Evolutionary conservation across 2,329 filamentous ascomycete species (phyloP), one percentile per base, ranked within the genome.

Genomic region (Hymenoscyphus scutula): DNA sequence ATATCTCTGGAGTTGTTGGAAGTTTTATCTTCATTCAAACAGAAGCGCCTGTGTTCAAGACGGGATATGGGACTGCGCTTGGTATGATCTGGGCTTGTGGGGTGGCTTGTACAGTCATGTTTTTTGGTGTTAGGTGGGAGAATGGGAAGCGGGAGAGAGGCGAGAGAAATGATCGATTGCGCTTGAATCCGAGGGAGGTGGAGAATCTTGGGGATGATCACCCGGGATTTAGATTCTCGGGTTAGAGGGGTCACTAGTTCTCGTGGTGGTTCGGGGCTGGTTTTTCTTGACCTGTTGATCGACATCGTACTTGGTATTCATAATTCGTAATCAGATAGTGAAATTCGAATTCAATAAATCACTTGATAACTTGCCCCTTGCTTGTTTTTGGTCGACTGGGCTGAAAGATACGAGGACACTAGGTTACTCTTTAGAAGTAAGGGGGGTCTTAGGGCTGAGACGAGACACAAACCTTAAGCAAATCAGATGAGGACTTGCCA

Each of bases 21-120:
- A 71, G 68, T 29, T 77, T 77, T 62, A 76, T 79, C 58, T 79
- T 77, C 62, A 63, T 77, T 6, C 67, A 69, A 8, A 69, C 61
- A n/a, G 69, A 76, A 55, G 73, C 67, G 1, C 77, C 77, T 0
- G 64, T 56, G 13, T 79, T 77, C 64, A 71, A 67, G 0, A 73
- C 76, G 0, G 77, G 77, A 1, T 78, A 76, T 56, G 74, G 76
- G 0, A 69, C 74, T 19, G 71, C 73, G 1, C 67, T 78, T 1
- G 75, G 73, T 8, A 41, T 58, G 55, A 13, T 62, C 11, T 27
- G 38, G 6, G 41, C 58, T 27, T 62, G 45, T 41, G 60, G 60
- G 7, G 5, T 53, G 19, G 41, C 32, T 29, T 62, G 60, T 19
- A 51, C 41, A 27, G 27, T 53, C n/a, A 15, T 41, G 30, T 54